These are phyloP conservation scores for Cairneyella variabilis DNA, from an alignment of 495 filamentous ascomycete genomes.

Conservation along the genomic window DNA sequence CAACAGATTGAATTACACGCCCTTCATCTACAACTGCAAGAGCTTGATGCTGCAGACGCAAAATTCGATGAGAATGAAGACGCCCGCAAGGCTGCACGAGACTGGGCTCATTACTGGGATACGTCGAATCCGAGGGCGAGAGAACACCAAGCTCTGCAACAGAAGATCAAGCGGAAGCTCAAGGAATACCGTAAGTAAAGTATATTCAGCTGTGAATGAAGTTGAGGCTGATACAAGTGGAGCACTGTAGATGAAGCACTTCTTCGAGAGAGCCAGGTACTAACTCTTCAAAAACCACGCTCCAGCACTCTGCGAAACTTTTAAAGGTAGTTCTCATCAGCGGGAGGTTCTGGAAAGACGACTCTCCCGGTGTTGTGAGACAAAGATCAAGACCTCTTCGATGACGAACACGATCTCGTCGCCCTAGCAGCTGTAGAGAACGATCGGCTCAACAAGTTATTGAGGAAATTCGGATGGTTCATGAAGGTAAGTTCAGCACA, in stretches of 20 bases:
- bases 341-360: no score
- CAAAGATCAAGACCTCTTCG: neutral
- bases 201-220: no score
- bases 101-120: neutral
- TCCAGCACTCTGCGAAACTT: neutral
- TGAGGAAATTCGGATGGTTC: neutral
- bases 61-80: neutral
- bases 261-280: neutral
- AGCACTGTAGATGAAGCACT: conserved; percentile 4
- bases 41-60: neutral
- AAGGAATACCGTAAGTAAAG: neutral
- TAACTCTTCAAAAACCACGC: neutral
- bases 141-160: neutral
- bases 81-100: neutral
- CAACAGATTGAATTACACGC: neutral
- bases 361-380: neutral
- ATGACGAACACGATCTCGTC: neutral
- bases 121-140: neutral
- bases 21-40: neutral
- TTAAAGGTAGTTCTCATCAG: neutral
- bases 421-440: neutral
- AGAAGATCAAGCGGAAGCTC: neutral
- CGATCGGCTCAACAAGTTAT: neutral
- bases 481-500: neutral
- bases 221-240: no score